Evolutionary conservation across 129 eudicot species (phyloP).

Genomic region (Lonicera japonica): DNA sequence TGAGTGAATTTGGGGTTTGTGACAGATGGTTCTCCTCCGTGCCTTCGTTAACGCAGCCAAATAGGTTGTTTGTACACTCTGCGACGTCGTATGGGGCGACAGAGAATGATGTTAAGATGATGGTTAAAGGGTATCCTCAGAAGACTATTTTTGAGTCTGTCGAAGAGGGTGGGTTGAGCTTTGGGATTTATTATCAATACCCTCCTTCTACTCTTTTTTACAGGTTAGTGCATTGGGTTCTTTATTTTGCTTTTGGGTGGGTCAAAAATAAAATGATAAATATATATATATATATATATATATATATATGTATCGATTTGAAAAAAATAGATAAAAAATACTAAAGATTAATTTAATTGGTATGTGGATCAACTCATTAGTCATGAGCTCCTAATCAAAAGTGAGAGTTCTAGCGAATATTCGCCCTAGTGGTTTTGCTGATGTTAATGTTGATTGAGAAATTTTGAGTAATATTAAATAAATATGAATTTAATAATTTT

Average conservation of each 20-base stretch:
- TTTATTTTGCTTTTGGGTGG: too few species aligned
- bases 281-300: too few species aligned
- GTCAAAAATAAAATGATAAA: too few species aligned
- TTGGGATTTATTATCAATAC: slow-evolving; percentile 79
- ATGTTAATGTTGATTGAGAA: neutral
- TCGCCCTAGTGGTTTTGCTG: too few species aligned
- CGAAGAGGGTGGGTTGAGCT: slow-evolving; percentile 57
- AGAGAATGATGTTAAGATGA: slow-evolving; percentile 43
- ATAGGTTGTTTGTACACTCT: slow-evolving; percentile 77
- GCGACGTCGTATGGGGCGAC: slow-evolving; percentile 82
- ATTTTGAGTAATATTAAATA: too few species aligned
- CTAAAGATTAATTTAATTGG: too few species aligned
- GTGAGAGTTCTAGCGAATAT: too few species aligned
- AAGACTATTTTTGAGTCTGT: slow-evolving; percentile 85
- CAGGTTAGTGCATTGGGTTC: slow-evolving; percentile 32
- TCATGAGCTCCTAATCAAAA: too few species aligned
- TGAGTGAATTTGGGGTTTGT: slow-evolving; percentile 69
- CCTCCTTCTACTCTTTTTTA: slow-evolving; percentile 83
- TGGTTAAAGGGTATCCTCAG: slow-evolving; percentile 74
- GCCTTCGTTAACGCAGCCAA: slow-evolving; percentile 83
- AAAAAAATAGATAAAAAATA: too few species aligned
- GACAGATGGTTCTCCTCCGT: slow-evolving; percentile 86
- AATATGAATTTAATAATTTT: neutral
- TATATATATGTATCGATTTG: neutral
- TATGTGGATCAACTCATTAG: too few species aligned